These are phyloP conservation scores for Diaporthe ilicicola DNA, from an alignment of 2,329 filamentous ascomycete genomes.

Conservation along the genomic window DNA sequence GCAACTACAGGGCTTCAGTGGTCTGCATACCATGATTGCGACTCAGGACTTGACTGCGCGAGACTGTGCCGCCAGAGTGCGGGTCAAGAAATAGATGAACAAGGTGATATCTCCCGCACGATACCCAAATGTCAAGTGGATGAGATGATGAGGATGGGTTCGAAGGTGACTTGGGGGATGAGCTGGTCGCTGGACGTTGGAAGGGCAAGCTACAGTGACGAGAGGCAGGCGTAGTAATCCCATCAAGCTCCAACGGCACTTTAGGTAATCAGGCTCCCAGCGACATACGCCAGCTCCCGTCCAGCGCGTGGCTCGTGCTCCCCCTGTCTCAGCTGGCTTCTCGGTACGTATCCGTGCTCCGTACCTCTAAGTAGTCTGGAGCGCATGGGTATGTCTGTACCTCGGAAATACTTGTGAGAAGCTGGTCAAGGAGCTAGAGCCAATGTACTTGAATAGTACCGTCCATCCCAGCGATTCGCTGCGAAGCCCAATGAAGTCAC, in stretches of 20 bases:
- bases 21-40: slow-evolving; percentile 40
- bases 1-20: neutral
- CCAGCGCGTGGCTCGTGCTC: slow-evolving; percentile 10
- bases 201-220: slow-evolving; percentile 24
- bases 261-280: slow-evolving; percentile 35
- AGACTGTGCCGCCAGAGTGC: neutral
- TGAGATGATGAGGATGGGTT: neutral
- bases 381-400: neutral
- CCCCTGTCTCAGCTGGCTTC: neutral
- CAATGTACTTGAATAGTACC: neutral
- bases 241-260: neutral
- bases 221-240: slow-evolving; percentile 4
- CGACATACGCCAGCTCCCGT: slow-evolving; percentile 27
- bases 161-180: neutral
- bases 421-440: neutral
- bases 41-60: slow-evolving; percentile 14
- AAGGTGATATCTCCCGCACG: neutral
- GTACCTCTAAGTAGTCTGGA: neutral
- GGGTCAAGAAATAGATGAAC: neutral
- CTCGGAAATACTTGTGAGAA: neutral
- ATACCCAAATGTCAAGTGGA: neutral
- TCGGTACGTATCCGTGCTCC: slow-evolving; percentile 8
- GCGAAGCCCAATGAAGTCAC: slow-evolving; percentile 28
- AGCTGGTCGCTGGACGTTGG: neutral
- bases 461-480: neutral